A percentile compares a stretch with the other conserved stretches of the same genome.
These are phyloP conservation scores for Monilinia fructigena DNA, from an alignment of 2,329 filamentous ascomycete genomes.

Conservation along the genomic window DNA sequence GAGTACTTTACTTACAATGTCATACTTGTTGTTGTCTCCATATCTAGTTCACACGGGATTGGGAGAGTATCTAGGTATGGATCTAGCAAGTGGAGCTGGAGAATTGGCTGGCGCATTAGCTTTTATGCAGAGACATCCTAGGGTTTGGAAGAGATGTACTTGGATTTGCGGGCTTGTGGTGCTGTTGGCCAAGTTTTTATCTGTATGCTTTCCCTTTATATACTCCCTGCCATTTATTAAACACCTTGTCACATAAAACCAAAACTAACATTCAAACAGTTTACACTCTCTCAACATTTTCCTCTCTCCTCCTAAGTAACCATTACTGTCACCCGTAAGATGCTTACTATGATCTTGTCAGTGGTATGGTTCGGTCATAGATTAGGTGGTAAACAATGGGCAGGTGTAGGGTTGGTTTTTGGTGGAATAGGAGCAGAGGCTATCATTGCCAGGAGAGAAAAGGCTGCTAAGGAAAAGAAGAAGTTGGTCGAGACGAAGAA, in stretches of 20 bases:
- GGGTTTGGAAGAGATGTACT: conserved; percentile 84
- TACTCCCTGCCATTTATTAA: conserved; percentile 10
- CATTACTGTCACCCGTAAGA: conserved; percentile 95
- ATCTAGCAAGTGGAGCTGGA: conserved; percentile 57
- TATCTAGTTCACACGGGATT: conserved; percentile 69
- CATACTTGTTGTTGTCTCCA: conserved; percentile 76
- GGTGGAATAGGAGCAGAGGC: conserved; percentile 92
- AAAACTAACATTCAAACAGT: conserved; percentile 44
- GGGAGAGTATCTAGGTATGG: conserved; percentile 65
- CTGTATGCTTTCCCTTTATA: conserved; percentile 51
- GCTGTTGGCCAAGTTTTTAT: conserved; percentile 96
- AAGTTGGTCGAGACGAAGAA: conserved; percentile 32
- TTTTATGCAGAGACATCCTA: conserved; percentile 78
- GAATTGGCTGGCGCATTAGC: conserved; percentile 77
- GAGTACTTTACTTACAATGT: conserved; percentile 71
- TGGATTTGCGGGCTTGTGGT: conserved; percentile 81
- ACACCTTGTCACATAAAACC: neutral
- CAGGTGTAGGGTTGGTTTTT: conserved; percentile 90
- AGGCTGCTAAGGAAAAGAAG: conserved; percentile 67
- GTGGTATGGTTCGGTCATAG: conserved; percentile 92
- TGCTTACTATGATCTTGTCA: conserved; percentile 98
- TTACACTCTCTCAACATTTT: conserved; percentile 91
- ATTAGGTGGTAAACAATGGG: conserved; percentile 85
- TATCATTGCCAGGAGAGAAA: conserved; percentile 75
- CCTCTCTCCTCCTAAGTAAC: conserved; percentile 86